A percentile compares a stretch with the other conserved stretches of the same genome.
These are phyloP conservation scores for Extremus antarcticus DNA, from an alignment of 495 filamentous ascomycete genomes.

Conservation along the genomic window DNA sequence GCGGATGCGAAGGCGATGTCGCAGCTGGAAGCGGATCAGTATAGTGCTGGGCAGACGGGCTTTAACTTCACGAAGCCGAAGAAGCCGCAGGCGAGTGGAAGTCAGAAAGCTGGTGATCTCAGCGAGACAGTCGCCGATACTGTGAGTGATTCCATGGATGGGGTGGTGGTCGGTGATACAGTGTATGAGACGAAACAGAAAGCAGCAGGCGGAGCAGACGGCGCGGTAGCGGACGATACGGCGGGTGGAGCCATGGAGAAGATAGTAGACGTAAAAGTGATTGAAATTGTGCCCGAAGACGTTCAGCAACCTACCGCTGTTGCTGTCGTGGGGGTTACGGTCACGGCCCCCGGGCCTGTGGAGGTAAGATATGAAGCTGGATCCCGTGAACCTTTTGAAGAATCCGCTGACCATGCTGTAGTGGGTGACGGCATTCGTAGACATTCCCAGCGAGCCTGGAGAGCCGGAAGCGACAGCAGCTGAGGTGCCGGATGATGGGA, in stretches of 20 bases:
- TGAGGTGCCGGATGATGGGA: background rate
- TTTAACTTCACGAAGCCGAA: background rate
- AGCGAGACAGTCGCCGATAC: background rate
- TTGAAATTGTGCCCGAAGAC: background rate
- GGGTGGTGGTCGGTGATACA: background rate
- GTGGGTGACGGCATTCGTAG: background rate
- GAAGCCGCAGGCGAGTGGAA: background rate
- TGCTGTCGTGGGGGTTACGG: background rate
- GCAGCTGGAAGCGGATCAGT: slow-evolving; percentile 3
- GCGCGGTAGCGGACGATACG: background rate
- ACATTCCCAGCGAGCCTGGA: background rate
- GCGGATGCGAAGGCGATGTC: slow-evolving; percentile 5
- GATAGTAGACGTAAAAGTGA: background rate
- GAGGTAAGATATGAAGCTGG: too few relatives aligned
- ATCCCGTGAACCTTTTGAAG: too few relatives aligned
- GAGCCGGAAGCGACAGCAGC: background rate
- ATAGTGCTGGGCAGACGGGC: background rate
- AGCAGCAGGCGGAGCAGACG: background rate
- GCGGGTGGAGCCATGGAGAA: background rate
- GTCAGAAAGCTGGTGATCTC: background rate
- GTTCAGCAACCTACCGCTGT: background rate
- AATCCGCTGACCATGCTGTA: background rate
- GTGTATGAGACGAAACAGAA: too few relatives aligned
- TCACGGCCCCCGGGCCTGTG: background rate
- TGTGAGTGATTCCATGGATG: too few relatives aligned